Base-by-base conservation (phyloP, 2,329 filamentous ascomycete species). In the Talaromyces verruculosus region DNA sequence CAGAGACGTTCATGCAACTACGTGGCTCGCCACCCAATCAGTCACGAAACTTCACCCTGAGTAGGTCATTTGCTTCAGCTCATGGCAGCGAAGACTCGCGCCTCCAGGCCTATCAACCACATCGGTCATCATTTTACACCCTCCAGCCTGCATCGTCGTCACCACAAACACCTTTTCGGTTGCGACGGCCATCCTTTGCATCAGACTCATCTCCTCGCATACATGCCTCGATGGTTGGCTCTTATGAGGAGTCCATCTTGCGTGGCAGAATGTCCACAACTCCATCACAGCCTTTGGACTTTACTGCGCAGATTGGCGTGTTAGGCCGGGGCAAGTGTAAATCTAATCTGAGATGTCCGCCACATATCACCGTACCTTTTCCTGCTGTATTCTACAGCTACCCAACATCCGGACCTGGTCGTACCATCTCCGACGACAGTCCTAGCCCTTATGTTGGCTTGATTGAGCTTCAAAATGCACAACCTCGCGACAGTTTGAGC, bases 311-410 rank as follows among this genome's bases (percentile, higher is more conserved):
- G 75, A 97, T 99, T 65, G 95, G 95, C 25, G 95, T 98, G 0
- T 82, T 98, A 17, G 95, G 93, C 10, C 89, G 89, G 71, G 93
- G 93, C 7, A 90, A 94, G 71, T 97, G 94, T 82, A 97, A 93
- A 76, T 80, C 92, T 1, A 93, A 86, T 71, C 83, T 98, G 19
- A 88, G 88, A 67, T 98, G 95, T 73, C 95, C 95, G 1, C 84
- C 93, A 7, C 95, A 99, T 76, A 92, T 97, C 64, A 94, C 90
- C 0, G 82, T 99, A 3, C 90, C 92, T 0, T 98, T 98, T 72
- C 92, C 93, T 1, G 95, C 94, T 1, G 94, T 98, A 0, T 99
- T 97, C 73, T 99, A 98, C 81, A 96, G 90, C 79, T 97, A 97
- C 76, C 87, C 88, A 22, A 89, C 84, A 62, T 90, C 89, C 0